Evolutionary conservation across 2,329 filamentous ascomycete species (phyloP).

Genomic region (Fusarium sp.): DNA sequence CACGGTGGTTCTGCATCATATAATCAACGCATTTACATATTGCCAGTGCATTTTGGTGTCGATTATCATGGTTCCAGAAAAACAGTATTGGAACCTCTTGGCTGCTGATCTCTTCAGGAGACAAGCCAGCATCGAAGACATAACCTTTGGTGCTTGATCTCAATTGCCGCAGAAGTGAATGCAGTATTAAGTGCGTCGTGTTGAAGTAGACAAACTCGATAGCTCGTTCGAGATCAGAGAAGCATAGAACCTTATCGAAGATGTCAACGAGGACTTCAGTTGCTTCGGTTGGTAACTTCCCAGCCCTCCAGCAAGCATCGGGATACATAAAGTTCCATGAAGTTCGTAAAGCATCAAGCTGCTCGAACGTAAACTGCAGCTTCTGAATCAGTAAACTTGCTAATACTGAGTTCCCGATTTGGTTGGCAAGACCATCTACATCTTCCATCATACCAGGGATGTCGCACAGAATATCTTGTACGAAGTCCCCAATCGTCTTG

Average conservation of each 20-base stretch:
- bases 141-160: rapidly evolving
- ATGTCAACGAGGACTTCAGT: rapidly evolving
- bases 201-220: constrained; percentile 4
- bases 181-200: neutral
- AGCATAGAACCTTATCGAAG: neutral
- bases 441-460: constrained; percentile 2
- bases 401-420: rapidly evolving
- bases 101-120: rapidly evolving
- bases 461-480: neutral
- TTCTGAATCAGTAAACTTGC: neutral
- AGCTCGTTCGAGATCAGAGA: neutral
- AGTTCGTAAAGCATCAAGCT: neutral
- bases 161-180: neutral
- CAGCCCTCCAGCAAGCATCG: neutral
- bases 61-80: neutral
- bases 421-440: rapidly evolving
- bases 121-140: neutral
- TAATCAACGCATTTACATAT: neutral
- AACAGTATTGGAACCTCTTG: neutral
- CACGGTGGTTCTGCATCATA: neutral
- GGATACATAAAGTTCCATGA: neutral
- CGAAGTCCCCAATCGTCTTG: neutral
- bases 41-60: neutral
- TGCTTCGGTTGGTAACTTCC: neutral
- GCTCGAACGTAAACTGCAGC: neutral